Percentiles rank a stretch among this genome's conserved stretches.
These are phyloP conservation scores for Aspergillus nanangensis DNA, from an alignment of 495 filamentous ascomycete species.

Conservation along the genomic window DNA sequence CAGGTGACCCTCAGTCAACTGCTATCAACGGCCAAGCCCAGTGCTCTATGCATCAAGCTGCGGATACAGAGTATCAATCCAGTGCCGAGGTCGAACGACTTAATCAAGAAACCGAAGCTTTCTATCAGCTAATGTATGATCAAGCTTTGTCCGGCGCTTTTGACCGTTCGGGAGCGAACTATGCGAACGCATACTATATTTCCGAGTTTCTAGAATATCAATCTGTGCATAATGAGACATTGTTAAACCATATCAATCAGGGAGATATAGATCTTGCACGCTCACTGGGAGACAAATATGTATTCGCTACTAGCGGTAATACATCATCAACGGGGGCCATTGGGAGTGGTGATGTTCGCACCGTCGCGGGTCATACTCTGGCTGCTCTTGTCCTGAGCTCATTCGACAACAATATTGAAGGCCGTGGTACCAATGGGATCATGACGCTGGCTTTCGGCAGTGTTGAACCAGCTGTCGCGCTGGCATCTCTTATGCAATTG, in stretches of 20 bases:
- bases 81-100: constrained; percentile 35
- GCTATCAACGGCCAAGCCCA: constrained; percentile 54
- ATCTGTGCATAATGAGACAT: constrained; percentile 61
- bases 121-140: constrained; percentile 48
- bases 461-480: constrained; percentile 66
- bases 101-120: constrained; percentile 30
- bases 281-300: constrained; percentile 61
- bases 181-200: constrained; percentile 55
- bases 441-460: constrained; percentile 66
- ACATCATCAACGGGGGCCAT: constrained; percentile 36
- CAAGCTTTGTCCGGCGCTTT: constrained; percentile 30
- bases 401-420: constrained; percentile 47
- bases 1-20: constrained; percentile 49
- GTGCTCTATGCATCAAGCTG: constrained; percentile 44
- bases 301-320: constrained; percentile 63
- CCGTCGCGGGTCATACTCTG: constrained; percentile 63
- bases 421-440: constrained; percentile 38
- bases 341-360: constrained; percentile 48
- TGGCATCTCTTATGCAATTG: constrained; percentile 67
- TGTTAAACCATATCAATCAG: constrained; percentile 49
- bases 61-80: constrained; percentile 30
- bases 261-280: constrained; percentile 52
- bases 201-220: constrained; percentile 75
- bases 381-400: constrained; percentile 55
- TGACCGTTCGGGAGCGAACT: constrained; percentile 39